Base-by-base conservation (phyloP, 768 basidiomycete genomes). In the Lentinula edodes region DNA sequence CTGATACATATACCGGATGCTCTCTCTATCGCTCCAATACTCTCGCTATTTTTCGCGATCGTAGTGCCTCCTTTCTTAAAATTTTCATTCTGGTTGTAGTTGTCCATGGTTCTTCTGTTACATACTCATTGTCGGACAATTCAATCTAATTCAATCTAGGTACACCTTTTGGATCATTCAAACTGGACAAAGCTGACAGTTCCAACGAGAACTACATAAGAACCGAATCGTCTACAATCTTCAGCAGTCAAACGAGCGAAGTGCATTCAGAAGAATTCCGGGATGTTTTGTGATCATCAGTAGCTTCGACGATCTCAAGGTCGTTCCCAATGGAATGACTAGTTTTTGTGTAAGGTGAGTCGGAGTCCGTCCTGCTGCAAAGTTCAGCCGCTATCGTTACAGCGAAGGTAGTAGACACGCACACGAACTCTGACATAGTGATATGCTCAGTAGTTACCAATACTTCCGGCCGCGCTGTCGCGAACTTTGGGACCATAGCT, bases 391-490 rank as follows among this genome's bases (percentile, higher is more conserved):
- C 0, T 16, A 48, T 28, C 28, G 12, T 38, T n/a, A n/a, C 10
- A 5, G 15, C 45, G 16, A 39, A 39, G 23, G 16, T 18, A n/a
- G 10, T 35, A 10, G 16, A 42, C 5, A 72, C 80, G 64, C 64
- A 82, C 83, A 77, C 70, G 58, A 82, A 81, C 68, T 86, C 83
- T 16, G 80, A 74, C 80, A 85, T 82, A 12, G 82, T 83, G 61
- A 86, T 81, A 62, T 83, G 81, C 69, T 86, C 83, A 10, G 84
- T 85, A 15, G 81, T 83, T 53, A 86, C 82, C 58, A 79, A 80
- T 42, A 87, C 78, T 69, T 82, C 80, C 15, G 78, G 77, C 15
- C 78, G 76, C 15, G 71, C 72, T 18, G 72, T 55, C 34, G 66
- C 60, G 54, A 72, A 73, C 58, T 69, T 74, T 52, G 76, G 68